phyloP scores from a whole-genome alignment of 352 stramenopile genomes.

The Hyaloperonospora brassicae region DNA sequence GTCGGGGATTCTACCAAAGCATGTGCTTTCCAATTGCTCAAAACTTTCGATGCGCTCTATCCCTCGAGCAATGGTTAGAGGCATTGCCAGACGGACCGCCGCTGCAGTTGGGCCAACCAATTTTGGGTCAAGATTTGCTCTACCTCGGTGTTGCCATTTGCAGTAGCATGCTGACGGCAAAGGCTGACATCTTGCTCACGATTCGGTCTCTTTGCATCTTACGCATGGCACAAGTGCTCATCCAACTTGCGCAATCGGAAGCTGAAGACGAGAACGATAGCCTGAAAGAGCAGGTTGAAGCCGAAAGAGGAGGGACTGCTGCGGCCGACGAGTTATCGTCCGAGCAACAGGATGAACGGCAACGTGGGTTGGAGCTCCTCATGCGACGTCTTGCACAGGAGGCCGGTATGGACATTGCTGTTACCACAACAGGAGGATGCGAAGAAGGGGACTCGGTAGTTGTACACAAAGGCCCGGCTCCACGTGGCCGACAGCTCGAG shows the following conservation, averaged over 20 bases:
- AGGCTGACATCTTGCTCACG: constrained; percentile 71
- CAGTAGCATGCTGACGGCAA: constrained; percentile 68
- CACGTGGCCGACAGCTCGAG: constrained; percentile 47
- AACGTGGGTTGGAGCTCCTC: constrained; percentile 39
- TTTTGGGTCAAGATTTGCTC: constrained; percentile 71
- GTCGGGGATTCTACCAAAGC: constrained; percentile 40
- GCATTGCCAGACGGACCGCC: constrained; percentile 38
- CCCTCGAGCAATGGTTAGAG: constrained; percentile 41
- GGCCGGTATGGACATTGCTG: constrained; percentile 34
- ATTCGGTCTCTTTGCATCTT: constrained; percentile 71
- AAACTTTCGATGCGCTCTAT: constrained; percentile 40
- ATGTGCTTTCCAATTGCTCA: constrained; percentile 43
- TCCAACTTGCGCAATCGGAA: constrained; percentile 49
- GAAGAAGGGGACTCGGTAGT: neutral
- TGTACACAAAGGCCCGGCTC: constrained; percentile 10
- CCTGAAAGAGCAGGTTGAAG: constrained; percentile 21
- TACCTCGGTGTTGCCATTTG: constrained; percentile 68
- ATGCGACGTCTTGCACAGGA: constrained; percentile 40
- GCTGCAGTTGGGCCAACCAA: constrained; percentile 45
- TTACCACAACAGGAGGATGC: constrained; percentile 9
- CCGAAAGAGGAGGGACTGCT: constrained; percentile 1
- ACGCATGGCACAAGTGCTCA: constrained; percentile 69
- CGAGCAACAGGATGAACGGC: constrained; percentile 38
- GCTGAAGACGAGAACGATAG: constrained; percentile 55
- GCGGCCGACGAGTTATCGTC: constrained; percentile 11